Base-by-base conservation (phyloP, 2,329 filamentous ascomycete genomes). In the Cladophialophora psammophila region DNA sequence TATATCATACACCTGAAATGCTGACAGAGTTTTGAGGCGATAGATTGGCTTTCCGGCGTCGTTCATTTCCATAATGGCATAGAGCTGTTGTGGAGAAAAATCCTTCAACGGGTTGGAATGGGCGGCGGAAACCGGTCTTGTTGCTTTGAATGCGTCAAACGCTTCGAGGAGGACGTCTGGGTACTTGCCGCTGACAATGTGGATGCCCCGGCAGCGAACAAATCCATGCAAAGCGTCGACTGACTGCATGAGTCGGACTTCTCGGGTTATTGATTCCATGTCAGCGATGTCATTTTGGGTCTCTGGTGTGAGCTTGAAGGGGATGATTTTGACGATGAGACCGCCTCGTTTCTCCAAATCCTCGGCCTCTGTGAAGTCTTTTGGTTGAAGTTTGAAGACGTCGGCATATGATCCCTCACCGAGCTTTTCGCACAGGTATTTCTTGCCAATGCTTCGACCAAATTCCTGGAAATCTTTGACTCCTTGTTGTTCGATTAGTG, bases 321-420 rank as follows among this genome's bases (percentile, higher is more conserved):
- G 82, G 18, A 85, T 82, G 13, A 84, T 76, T 68, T 84, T 84
- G 71, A 83, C 80, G 5, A 84, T 81, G 0, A 80, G 80, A 56
- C 81, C 78, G 9, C 77, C 77, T 52, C 80, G 78, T 1, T 76
- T 77, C 34, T 64, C 56, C n/a, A 69, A 31, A 45, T 65, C 70
- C 64, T 79, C 63, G 76, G 73, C 72, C 74, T 81, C 59, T 69
- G 80, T 70, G 70, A 53, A 4, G 35, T 68, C 63, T 57, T 69
- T 71, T 20, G 65, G 42, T 62, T 82, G 67, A 31, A 89, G 77
- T 12, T 87, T 85, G 74, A 89, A 90, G 2, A 90, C 88, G 73
- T 90, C 87, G 62, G 86, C 87, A 73, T 88, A 90, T 0, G 87
- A 88, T 1, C 88, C 88, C 75, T 90, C 88, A 8, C 87, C 87